phyloP scores from a whole-genome alignment of 2,329 filamentous ascomycete genomes.

The Torrubiella hemipterigena region DNA sequence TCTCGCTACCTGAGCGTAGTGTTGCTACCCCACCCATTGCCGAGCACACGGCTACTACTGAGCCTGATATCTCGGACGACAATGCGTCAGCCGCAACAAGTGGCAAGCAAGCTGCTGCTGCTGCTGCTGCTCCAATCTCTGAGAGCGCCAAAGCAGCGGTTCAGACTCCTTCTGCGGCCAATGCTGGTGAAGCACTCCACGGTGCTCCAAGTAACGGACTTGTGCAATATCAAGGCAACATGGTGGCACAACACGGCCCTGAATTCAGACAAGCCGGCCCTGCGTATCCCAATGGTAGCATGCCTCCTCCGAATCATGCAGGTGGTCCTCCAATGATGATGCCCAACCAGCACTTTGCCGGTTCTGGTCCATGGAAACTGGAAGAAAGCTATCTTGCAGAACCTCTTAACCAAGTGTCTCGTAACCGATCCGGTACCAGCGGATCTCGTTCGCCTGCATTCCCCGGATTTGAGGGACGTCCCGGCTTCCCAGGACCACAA shows the following conservation, averaged over 20 bases:
- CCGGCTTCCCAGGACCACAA: slow-evolving; percentile 16
- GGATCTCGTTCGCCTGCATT: slow-evolving; percentile 14
- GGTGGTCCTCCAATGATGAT: slow-evolving; percentile 5
- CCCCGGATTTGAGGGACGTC: slow-evolving; percentile 40
- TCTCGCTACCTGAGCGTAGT: not conserved
- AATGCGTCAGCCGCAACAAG: not conserved
- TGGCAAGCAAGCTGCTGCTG: not conserved
- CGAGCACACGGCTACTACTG: not conserved
- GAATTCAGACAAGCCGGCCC: not conserved
- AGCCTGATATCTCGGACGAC: slow-evolving; percentile 2
- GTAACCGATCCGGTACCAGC: slow-evolving; percentile 19
- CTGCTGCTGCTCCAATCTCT: not conserved
- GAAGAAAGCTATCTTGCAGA: slow-evolving; percentile 42
- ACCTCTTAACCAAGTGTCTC: slow-evolving; percentile 27
- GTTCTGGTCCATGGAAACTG: slow-evolving; percentile 36
- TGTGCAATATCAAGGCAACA: not conserved
- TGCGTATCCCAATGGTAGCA: no score
- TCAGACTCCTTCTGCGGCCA: not conserved
- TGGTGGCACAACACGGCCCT: not conserved
- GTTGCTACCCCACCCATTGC: not conserved
- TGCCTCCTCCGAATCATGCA: not conserved
- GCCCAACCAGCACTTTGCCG: slow-evolving; percentile 15
- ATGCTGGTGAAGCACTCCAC: not conserved
- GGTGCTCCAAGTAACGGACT: not conserved
- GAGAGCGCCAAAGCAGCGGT: not conserved